Conservation (phyloP, 1,284 basidiomycete species). For the Neotropicomus parvogracilis region DNA sequence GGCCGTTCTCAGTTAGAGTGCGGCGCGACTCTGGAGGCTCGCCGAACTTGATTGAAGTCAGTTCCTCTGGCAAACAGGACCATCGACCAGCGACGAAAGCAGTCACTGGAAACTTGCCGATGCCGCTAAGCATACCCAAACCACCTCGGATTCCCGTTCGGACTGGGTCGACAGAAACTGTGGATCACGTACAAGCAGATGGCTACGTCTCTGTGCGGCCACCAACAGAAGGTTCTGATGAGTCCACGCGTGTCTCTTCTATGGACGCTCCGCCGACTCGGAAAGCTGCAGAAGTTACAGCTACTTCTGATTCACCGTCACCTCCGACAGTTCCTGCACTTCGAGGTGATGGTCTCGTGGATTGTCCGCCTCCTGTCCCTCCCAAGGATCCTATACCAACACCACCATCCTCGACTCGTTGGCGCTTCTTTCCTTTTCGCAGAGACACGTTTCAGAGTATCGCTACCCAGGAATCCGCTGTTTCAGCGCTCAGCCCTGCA, state of each 20-base stretch:
- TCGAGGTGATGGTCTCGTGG: conserved; percentile 17
- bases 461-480: conserved; percentile 29
- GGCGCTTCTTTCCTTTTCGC: conserved; percentile 59
- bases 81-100: conserved; percentile 16
- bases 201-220: conserved; percentile 8
- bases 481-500: conserved; percentile 20
- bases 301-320: conserved; percentile 9
- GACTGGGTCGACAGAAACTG: conserved; percentile 21
- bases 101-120: conserved; percentile 16
- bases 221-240: conserved; percentile 16
- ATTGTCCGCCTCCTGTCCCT: conserved; percentile 25
- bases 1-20: conserved; percentile 43
- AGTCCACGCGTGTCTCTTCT: conserved; percentile 19
- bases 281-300: conserved; percentile 1
- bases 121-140: conserved; percentile 27
- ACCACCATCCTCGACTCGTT: conserved; percentile 38
- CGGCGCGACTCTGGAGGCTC: conserved; percentile 43
- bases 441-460: conserved; percentile 32
- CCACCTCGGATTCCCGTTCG: conserved; percentile 12
- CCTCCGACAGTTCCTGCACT: conserved; percentile 5
- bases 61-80: conserved; percentile 21
- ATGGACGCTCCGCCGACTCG: conserved; percentile 5
- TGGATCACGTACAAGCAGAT: conserved; percentile 11
- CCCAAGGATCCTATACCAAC: conserved; percentile 33
- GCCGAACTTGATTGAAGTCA: conserved; percentile 29